phyloP scores from a whole-genome alignment of 2,329 filamentous ascomycete species.

The Colletotrichum melonis region DNA sequence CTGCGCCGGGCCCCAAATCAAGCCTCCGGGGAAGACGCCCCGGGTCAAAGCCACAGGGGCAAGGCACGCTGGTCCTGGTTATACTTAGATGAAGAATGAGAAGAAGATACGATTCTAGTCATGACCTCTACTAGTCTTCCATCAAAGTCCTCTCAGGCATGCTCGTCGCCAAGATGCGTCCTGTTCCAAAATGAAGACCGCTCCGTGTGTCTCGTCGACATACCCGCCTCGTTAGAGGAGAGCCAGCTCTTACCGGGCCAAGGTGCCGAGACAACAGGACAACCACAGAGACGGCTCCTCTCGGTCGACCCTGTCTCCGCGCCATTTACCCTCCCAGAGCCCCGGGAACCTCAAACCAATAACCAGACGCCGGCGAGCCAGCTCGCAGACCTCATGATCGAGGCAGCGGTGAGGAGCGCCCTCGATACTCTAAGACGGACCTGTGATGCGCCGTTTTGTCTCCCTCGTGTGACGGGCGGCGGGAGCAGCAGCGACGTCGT shows the following conservation, averaged over 20 bases:
- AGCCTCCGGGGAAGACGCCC: constrained; percentile 16
- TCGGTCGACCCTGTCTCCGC: constrained; percentile 55
- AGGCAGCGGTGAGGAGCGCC: constrained; percentile 57
- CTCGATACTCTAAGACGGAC: constrained; percentile 49
- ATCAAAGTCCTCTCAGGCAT: not conserved
- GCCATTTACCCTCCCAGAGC: constrained; percentile 66
- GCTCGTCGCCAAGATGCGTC: constrained; percentile 17
- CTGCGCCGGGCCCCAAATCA: constrained; percentile 12
- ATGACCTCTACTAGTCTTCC: constrained; percentile 2
- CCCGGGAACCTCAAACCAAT: constrained; percentile 50
- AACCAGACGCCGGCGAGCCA: constrained; percentile 57
- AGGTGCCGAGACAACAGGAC: constrained; percentile 19
- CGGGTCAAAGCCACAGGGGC: constrained; percentile 19
- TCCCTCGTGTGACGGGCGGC: constrained; percentile 51
- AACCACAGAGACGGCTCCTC: constrained; percentile 54
- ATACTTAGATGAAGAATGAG: not conserved
- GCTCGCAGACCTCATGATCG: constrained; percentile 65
- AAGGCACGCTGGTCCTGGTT: constrained; percentile 1
- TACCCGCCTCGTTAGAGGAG: constrained; percentile 76
- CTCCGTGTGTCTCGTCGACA: constrained; percentile 71
- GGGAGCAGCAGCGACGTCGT: constrained; percentile 5
- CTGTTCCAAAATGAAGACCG: constrained; percentile 29
- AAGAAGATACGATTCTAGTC: not conserved
- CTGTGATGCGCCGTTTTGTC: constrained; percentile 57
- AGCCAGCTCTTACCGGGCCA: constrained; percentile 65